Base-by-base conservation (phyloP, 2,329 filamentous ascomycete species). In the Colletotrichum caudatum region DNA sequence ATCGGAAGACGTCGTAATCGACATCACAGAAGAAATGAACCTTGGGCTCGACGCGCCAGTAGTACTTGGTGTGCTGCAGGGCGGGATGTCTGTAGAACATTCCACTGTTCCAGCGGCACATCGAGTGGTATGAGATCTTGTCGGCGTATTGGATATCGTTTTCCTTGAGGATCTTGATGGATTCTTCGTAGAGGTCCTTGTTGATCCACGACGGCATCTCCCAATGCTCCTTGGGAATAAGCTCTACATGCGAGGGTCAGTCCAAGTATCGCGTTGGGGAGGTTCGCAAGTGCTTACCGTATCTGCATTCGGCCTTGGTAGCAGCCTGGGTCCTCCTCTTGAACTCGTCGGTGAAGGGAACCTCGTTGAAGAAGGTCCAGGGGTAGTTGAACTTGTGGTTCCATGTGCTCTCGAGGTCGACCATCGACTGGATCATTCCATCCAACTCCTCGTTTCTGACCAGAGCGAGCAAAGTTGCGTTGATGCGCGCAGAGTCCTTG, bases 321-420 rank as follows among this genome's bases (percentile, higher is more conserved):
- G 89, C 91, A 37, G 91, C 94, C 74, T 88, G 86, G 0, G 95
- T 98, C 81, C 88, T 90, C 77, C 85, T 85, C 84, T 97, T 98
- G 85, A 99, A 99, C 77, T 98, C 95, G 20, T 96, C 93, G 3
- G 92, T 91, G 79, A 99, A 99, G 20, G 94, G 93, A 64, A 93
- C 91, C 78, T 99, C 95, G 83, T 99, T 99, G 88, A 99, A 97
- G 81, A 99, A 99, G 11, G 94, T 98, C 94, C 96, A 99, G 0
- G 96, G 96, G 80, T 99, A 99, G 85, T 99, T 99, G 89, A 98
- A 99, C 80, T 99, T 99, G 86, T 90, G 87, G 79, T 99, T 99
- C 94, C 95, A 99, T 1, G 95, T 98, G 75, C 92, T 86, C 84
- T 99, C 96, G 72, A 99, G 87, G 78, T 99, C 95, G 66, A 83